phyloP scores from a whole-genome alignment of 1,284 basidiomycete genomes.

The Sporisorium iseilematis-ciliati region DNA sequence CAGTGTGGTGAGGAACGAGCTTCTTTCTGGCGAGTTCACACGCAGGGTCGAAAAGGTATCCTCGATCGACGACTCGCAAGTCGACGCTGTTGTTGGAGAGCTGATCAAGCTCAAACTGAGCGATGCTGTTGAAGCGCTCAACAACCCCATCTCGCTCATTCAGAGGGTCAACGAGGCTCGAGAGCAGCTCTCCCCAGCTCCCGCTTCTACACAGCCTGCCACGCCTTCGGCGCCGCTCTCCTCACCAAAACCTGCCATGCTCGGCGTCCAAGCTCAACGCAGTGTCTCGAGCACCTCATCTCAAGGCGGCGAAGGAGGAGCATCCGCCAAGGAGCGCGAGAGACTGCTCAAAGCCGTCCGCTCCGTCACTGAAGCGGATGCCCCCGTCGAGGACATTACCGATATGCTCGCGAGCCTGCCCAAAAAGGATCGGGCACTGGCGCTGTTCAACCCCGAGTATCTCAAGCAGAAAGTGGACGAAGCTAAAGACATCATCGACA shows the following conservation, averaged over 20 bases:
- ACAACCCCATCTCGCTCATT: conserved; percentile 77
- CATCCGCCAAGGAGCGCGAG: conserved; percentile 72
- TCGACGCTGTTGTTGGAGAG: conserved; percentile 78
- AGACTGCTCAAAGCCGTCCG: conserved; percentile 76
- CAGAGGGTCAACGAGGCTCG: conserved; percentile 74
- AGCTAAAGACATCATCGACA: conserved; percentile 77
- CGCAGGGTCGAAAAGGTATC: conserved; percentile 76
- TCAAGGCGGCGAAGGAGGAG: conserved; percentile 35
- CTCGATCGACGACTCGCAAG: conserved; percentile 63
- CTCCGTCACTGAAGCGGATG: conserved; percentile 32
- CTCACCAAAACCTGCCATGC: conserved; percentile 13
- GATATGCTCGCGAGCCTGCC: conserved; percentile 84
- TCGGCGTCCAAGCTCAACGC: conserved; percentile 37
- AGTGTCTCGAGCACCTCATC: conserved; percentile 46
- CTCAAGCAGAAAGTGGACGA: conserved; percentile 82
- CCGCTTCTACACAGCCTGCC: conserved; percentile 2
- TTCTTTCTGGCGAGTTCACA: conserved; percentile 82
- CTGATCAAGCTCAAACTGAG: conserved; percentile 78
- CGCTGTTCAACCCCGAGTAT: conserved; percentile 86
- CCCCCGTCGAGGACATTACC: conserved; percentile 71
- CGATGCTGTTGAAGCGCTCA: conserved; percentile 81
- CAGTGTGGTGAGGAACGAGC: conserved; percentile 84
- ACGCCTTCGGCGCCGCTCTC: conserved; percentile 8
- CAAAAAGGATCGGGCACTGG: conserved; percentile 88
- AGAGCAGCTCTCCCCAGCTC: conserved; percentile 33